Evolutionary conservation across 2,329 filamentous ascomycete species (phyloP).

Genomic region (Dothiorella sarmentorum): DNA sequence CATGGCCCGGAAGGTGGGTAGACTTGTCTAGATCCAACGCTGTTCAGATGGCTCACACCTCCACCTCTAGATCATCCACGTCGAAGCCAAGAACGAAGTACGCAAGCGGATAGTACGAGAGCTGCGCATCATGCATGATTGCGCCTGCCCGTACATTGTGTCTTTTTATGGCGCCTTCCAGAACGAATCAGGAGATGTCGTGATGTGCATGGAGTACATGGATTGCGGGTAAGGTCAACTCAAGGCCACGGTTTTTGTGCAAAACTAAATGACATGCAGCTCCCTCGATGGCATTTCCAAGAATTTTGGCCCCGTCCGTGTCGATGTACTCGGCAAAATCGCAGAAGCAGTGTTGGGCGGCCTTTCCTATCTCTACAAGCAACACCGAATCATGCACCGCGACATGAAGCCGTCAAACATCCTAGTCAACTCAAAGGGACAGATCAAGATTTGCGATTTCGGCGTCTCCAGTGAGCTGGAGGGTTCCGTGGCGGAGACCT

Average conservation of each 20-base stretch:
- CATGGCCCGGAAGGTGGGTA: constrained; percentile 90
- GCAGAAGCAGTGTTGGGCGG: constrained; percentile 92
- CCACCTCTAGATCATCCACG: constrained; percentile 76
- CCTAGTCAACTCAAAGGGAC: constrained; percentile 86
- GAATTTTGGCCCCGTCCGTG: constrained; percentile 89
- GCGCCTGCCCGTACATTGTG: constrained; percentile 94
- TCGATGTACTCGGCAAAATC: constrained; percentile 96
- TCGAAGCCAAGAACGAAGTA: constrained; percentile 96
- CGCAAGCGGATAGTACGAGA: constrained; percentile 96
- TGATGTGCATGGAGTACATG: constrained; percentile 99
- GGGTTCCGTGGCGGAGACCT: constrained; percentile 97
- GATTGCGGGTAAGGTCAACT: constrained; percentile 76
- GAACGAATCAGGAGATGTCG: constrained; percentile 94
- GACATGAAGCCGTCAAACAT: constrained; percentile 99
- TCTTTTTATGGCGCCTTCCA: constrained; percentile 97
- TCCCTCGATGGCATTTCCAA: constrained; percentile 91
- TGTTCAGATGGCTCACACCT: neutral
- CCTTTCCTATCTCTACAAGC: constrained; percentile 89
- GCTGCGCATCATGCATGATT: constrained; percentile 97
- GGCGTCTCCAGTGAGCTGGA: constrained; percentile 97
- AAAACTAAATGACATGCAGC: constrained; percentile 45
- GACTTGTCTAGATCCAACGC: neutral
- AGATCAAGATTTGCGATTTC: constrained; percentile 98
- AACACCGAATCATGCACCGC: constrained; percentile 97
- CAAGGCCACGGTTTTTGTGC: neutral